phyloP scores from a whole-genome alignment of 2,329 filamentous ascomycete genomes.

The Paecilomyces niveus region DNA sequence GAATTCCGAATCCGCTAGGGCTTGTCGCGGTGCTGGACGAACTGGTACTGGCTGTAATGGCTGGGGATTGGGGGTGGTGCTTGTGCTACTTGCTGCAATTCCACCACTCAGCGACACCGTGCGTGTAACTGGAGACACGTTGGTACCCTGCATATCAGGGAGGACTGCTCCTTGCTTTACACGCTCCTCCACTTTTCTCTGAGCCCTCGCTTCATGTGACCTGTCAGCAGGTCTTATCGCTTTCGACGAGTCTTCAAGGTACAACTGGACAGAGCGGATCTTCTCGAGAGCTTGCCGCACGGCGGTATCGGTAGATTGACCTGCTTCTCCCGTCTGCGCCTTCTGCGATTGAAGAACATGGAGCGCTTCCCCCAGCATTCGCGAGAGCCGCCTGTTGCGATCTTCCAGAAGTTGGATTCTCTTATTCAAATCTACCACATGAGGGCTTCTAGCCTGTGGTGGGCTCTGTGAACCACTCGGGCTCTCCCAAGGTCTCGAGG shows the following conservation, averaged over 20 bases:
- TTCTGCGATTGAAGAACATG: constrained; percentile 32
- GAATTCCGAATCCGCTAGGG: constrained; percentile 40
- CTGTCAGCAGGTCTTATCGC: constrained; percentile 13
- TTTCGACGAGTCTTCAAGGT: constrained; percentile 33
- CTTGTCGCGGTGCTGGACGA: constrained; percentile 27
- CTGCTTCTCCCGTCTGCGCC: constrained; percentile 22
- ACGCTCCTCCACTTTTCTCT: neutral
- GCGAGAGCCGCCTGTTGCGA: constrained; percentile 35
- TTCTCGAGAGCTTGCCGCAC: constrained; percentile 28
- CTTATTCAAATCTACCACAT: constrained; percentile 19
- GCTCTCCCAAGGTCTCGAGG: constrained; percentile 12
- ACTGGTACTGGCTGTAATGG: constrained; percentile 14
- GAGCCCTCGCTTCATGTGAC: neutral
- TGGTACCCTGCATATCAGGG: neutral
- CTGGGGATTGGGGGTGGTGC: neutral
- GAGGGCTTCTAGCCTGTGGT: constrained; percentile 6
- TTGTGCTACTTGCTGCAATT: neutral
- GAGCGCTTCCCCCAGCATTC: constrained; percentile 34
- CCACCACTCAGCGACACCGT: neutral
- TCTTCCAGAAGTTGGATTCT: constrained; percentile 30
- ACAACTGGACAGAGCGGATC: constrained; percentile 37
- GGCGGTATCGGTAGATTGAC: constrained; percentile 14
- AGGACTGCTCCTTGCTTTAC: neutral
- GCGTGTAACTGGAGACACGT: neutral
- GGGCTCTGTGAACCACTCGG: constrained; percentile 8